A percentile compares a stretch with the other conserved stretches of the same genome.
Conservation (phyloP, 2,329 filamentous ascomycete species). For the Hortaea werneckii region DNA sequence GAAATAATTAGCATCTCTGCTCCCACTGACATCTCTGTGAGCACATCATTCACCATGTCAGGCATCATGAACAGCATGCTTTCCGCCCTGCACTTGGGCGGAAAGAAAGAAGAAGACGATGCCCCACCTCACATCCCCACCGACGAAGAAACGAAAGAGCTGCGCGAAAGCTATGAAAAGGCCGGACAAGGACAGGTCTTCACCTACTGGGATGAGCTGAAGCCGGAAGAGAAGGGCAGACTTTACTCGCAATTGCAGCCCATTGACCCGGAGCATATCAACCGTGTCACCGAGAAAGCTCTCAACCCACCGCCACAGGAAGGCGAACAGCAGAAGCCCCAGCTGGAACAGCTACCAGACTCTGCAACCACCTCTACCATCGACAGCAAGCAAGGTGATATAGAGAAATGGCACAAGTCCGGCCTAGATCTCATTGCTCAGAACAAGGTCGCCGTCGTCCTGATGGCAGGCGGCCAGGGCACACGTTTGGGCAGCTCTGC, state of each 20-base stretch:
- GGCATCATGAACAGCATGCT: constrained; percentile 30
- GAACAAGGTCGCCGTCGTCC: constrained; percentile 70
- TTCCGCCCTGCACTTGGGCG: constrained; percentile 32
- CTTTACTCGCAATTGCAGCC: constrained; percentile 72
- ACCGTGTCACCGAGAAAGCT: constrained; percentile 71
- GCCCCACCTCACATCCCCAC: constrained; percentile 39
- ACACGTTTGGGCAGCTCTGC: constrained; percentile 88
- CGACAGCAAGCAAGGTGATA: constrained; percentile 69
- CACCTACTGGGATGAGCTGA: constrained; percentile 75
- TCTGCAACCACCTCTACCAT: constrained; percentile 81
- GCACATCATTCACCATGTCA: constrained; percentile 20
- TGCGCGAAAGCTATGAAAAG: constrained; percentile 62
- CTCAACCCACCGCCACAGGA: constrained; percentile 62
- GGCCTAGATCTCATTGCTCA: constrained; percentile 56
- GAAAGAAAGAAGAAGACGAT: constrained; percentile 25
- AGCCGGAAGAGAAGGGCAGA: constrained; percentile 58
- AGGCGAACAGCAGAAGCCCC: constrained; percentile 40
- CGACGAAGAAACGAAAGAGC: constrained; percentile 54
- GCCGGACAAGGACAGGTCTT: constrained; percentile 76
- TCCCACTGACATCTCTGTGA: not conserved
- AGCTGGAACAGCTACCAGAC: constrained; percentile 78
- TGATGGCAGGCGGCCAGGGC: constrained; percentile 96
- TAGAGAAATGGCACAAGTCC: constrained; percentile 72
- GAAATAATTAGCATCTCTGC: no score
- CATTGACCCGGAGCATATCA: constrained; percentile 81